phyloP scores from a whole-genome alignment of 2,329 filamentous ascomycete genomes.

The Lachnellula subtilissima region DNA sequence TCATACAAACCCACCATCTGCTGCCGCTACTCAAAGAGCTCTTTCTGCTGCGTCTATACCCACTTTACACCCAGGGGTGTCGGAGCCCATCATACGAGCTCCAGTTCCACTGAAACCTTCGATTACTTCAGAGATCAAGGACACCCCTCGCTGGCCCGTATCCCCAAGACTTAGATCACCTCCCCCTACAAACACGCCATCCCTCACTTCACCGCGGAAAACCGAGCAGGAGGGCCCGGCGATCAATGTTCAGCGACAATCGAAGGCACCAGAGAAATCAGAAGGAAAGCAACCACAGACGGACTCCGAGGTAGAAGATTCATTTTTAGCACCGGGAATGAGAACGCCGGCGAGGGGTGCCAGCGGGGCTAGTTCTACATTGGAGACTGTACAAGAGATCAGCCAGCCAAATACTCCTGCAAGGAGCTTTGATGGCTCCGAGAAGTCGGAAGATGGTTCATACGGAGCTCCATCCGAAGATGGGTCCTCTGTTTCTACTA shows the following conservation, averaged over 20 bases:
- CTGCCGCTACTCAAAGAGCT: conserved; percentile 59
- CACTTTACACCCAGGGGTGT: conserved; percentile 53
- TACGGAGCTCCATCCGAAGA: conserved; percentile 33
- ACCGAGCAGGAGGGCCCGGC: conserved; percentile 47
- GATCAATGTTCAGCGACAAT: conserved; percentile 49
- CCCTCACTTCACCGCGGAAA: conserved; percentile 41
- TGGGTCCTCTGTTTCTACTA: conserved; percentile 25
- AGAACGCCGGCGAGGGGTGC: conserved; percentile 56
- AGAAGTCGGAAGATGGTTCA: conserved; percentile 41
- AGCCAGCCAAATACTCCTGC: conserved; percentile 70
- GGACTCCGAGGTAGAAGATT: conserved; percentile 28
- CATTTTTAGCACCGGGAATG: conserved; percentile 38
- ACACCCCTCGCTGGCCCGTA: conserved; percentile 67
- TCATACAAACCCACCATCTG: conserved; percentile 52
- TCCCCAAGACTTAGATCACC: conserved; percentile 76
- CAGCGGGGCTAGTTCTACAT: conserved; percentile 54
- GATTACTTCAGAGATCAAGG: conserved; percentile 44
- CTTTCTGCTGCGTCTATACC: conserved; percentile 66
- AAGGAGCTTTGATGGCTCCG: conserved; percentile 43
- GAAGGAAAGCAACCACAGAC: conserved; percentile 18
- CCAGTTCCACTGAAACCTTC: conserved; percentile 60
- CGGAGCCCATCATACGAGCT: conserved; percentile 58
- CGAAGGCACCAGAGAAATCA: conserved; percentile 37
- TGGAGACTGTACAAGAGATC: conserved; percentile 90
- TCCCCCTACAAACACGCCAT: conserved; percentile 53